Base-by-base conservation (phyloP, 1,139 yeast genomes). In the Pichia sp. region DNA sequence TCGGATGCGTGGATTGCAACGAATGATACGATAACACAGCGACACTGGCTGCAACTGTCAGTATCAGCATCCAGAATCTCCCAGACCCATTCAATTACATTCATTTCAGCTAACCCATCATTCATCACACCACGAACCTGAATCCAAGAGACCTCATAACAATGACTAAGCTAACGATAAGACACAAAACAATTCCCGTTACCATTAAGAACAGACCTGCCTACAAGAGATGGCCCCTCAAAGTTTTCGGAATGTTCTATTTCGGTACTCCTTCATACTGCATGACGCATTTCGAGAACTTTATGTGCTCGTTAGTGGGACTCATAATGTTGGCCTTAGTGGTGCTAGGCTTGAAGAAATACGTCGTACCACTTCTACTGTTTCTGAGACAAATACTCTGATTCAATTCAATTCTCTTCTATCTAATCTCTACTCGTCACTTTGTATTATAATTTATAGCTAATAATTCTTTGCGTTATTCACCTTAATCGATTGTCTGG, bases 341-440 rank as follows among this genome's bases (percentile, higher is more conserved):
- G 4, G 14, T 29, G 2, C 12, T 32, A 18, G 44, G 41, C 2
- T 35, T 29, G 14, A 38, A 38, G n/a, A 40, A 38, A n/a, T 40
- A 37, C 16, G 28, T 40, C 9, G 17, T 33, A 12, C 44, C 44
- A 6, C 20, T 37, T 9, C 18, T 40, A 19, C 24, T 22, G 12
- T n/a, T 37, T 11, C 10, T 34, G 8, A 33, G 32, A 20, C 10
- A 12, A 3, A 11, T 3, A 6, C 4, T 16, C 13, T 11, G 19
- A 12, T 19, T 3, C 9, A 9, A 11, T 17, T 17, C 14, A 11
- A 18, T 27, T 16, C 19, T 28, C 7, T 28, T 17, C 7, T 28
- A 22, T 15, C 8, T 22, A 14, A n/a, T 16, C 12, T 23, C 7
- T 23, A 23, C 13, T n/a, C n/a, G 7, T 23, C 12, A 23, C 6